These are phyloP conservation scores for Obelidium mucronatum DNA, from an alignment of 192 early-diverging fungal genomes.

Conservation along the genomic window DNA sequence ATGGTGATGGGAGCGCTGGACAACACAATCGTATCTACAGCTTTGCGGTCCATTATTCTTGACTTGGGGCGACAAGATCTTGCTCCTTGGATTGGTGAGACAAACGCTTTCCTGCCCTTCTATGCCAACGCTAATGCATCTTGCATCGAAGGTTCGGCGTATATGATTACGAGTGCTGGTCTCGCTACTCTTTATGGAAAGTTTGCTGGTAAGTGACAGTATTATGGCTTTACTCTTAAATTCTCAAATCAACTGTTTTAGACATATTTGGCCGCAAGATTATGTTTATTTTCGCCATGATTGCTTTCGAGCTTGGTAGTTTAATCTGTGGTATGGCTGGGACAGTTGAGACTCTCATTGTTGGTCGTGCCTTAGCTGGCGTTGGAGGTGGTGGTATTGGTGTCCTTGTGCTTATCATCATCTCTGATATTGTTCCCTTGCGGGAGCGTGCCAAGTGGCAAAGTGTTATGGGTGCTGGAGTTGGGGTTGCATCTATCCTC, in stretches of 20 bases:
- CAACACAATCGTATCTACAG: constrained; percentile 83
- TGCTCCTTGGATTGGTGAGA: constrained; percentile 84
- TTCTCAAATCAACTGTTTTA: too few species aligned
- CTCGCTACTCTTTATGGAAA: constrained; percentile 72
- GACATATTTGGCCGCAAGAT: constrained; percentile 38
- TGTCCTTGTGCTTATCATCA: constrained; percentile 72
- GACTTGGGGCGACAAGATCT: constrained; percentile 70
- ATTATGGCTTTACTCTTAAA: too few species aligned
- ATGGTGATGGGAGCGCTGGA: constrained; percentile 59
- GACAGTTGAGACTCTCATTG: constrained; percentile 63
- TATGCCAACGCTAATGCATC: too few species aligned
- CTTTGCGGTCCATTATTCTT: constrained; percentile 71
- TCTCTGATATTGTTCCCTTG: constrained; percentile 33
- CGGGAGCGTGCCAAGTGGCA: constrained; percentile 41
- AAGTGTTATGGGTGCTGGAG: constrained; percentile 73
- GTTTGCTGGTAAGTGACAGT: constrained; percentile 59
- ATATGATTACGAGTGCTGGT: constrained; percentile 73
- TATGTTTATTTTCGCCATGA: constrained; percentile 70
- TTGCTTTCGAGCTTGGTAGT: constrained; percentile 79
- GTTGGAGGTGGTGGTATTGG: constrained; percentile 87
- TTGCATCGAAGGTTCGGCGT: constrained; percentile 72
- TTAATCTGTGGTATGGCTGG: constrained; percentile 68
- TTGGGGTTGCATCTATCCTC: constrained; percentile 79
- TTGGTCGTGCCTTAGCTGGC: constrained; percentile 75
- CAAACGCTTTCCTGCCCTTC: constrained; percentile 48